Conservation (phyloP, 2,329 filamentous ascomycete species). For the Curvularia verruculosa region DNA sequence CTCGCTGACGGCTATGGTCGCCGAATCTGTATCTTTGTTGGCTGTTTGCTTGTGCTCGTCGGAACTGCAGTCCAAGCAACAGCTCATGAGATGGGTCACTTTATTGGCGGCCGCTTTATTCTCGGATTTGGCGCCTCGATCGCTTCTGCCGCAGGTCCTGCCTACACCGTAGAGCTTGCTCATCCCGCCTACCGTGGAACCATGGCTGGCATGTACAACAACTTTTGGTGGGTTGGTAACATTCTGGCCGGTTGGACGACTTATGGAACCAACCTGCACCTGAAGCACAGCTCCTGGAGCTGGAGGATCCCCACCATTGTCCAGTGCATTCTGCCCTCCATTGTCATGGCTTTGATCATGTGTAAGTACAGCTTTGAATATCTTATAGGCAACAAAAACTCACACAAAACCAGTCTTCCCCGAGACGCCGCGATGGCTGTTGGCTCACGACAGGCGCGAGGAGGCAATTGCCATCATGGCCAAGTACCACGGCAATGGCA, state of each 20-base stretch:
- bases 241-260: constrained; percentile 62
- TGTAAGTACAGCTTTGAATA: constrained; percentile 18
- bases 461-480: constrained; percentile 64
- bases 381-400: background rate
- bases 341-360: constrained; percentile 57
- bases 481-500: constrained; percentile 62
- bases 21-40: constrained; percentile 62
- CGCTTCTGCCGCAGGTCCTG: constrained; percentile 62
- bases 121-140: constrained; percentile 60
- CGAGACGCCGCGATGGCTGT: constrained; percentile 43
- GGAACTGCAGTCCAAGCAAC: constrained; percentile 60
- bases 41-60: constrained; percentile 59
- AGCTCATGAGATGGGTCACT: constrained; percentile 56
- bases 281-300: constrained; percentile 52
- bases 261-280: constrained; percentile 45
- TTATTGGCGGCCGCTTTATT: constrained; percentile 57
- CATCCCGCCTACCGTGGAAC: constrained; percentile 67
- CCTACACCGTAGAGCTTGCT: constrained; percentile 65
- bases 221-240: constrained; percentile 56
- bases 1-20: constrained; percentile 56
- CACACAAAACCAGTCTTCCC: constrained; percentile 11
- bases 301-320: constrained; percentile 58
- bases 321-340: constrained; percentile 36
- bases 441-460: constrained; percentile 60
- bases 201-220: constrained; percentile 64